Base-by-base conservation (phyloP, 2,329 filamentous ascomycete species). In the Epichloe amarillans region DNA sequence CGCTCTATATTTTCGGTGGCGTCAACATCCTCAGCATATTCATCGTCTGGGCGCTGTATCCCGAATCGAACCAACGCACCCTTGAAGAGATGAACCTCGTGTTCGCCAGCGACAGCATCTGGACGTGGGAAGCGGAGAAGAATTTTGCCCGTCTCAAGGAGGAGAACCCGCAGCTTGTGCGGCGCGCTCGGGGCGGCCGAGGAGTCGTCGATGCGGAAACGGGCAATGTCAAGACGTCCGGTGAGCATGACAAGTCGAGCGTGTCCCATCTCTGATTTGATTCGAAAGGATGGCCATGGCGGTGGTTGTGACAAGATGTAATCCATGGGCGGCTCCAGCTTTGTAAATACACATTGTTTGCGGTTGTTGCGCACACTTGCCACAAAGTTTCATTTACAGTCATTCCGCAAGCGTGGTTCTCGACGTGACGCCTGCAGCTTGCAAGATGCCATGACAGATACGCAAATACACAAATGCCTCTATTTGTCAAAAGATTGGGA, bases 1-100 rank as follows among this genome's bases (percentile, higher is more conserved):
- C 83, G 0, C 70, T 88, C 1, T 85, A 87, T 61, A 81, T 89
- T 47, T 89, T 88, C 57, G 85, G 76, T 1, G 80, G 75, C 4
- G 78, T 75, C 60, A 88, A 87, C 59, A 65, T 80, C 8, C 63
- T 85, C 33, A 74, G 76, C 1, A 82, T 88, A 4, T 76, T 82
- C 0, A 78, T 86, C 66, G 80, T 87, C 0, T 89, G 82, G 80
- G 81, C 82, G 0, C 60, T 89, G 0, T 88, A 87, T 52, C 85
- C 84, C 0, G 85, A 88, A 61, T 85, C 80, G 3, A 86, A 83
- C 60, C 81, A 86, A 62, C 75, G 84, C 0, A 88, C 83, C 0
- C 69, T 88, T 0, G 85, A 88, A 59, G 84, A 88, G 60, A 88
- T 88, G 71, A 80, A 89, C 54, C 66, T 88, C 0, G 66, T 88